A percentile compares a stretch with the other conserved stretches of the same genome.
phyloP scores from a whole-genome alignment of 208 protist species.

The Trypanosoma scelopori region DNA sequence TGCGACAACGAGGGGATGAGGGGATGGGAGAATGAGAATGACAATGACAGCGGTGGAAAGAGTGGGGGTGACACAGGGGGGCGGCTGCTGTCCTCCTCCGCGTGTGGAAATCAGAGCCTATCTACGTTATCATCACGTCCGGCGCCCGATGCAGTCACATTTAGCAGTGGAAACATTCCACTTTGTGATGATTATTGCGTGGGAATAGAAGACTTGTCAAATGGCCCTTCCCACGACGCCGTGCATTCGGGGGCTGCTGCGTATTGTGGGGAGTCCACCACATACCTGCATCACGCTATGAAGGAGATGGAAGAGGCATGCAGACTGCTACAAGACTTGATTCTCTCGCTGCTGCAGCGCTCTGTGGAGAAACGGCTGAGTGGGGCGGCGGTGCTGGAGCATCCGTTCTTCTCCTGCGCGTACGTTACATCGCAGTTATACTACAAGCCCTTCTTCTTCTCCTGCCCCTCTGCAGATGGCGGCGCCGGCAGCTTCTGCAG shows the following conservation, averaged over 20 bases:
- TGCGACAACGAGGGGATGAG: neutral
- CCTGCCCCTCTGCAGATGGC: constrained; percentile 17
- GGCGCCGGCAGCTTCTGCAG: neutral
- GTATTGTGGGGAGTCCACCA: constrained; percentile 27
- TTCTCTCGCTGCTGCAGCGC: constrained; percentile 60
- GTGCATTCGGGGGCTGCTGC: neutral
- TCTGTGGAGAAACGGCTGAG: constrained; percentile 52
- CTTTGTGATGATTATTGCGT: neutral
- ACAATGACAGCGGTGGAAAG: too few relatives aligned
- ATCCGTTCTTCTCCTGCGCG: constrained; percentile 82
- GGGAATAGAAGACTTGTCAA: neutral
- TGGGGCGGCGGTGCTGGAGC: constrained; percentile 72
- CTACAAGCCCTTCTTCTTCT: constrained; percentile 45
- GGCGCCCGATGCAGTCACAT: neutral
- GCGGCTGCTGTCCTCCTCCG: too few relatives aligned
- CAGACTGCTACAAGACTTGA: constrained; percentile 60
- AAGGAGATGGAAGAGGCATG: constrained; percentile 61
- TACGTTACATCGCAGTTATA: constrained; percentile 84
- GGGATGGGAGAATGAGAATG: neutral
- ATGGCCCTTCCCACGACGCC: neutral
- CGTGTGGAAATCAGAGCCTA: too few relatives aligned
- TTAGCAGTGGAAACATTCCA: neutral
- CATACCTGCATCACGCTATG: constrained; percentile 39
- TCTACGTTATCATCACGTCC: too few relatives aligned
- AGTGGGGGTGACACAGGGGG: too few relatives aligned